Evolutionary conservation across 495 filamentous ascomycete genomes (phyloP).

Genomic region (Neurospora tetraspora): DNA sequence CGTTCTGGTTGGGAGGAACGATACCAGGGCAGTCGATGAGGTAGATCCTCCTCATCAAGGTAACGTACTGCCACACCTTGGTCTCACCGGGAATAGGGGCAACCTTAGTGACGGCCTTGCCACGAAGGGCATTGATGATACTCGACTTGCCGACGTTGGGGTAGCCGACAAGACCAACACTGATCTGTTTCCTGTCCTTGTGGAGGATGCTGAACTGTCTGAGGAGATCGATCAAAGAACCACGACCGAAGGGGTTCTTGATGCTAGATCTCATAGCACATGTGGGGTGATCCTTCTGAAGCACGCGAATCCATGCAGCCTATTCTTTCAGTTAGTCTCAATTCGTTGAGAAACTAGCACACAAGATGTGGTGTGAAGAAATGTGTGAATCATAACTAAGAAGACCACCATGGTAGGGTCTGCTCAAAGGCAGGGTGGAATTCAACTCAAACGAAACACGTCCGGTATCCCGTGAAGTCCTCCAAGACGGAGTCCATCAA

Average conservation of each 20-base stretch:
- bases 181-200: constrained; percentile 83
- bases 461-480: constrained; percentile 58
- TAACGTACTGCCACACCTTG: constrained; percentile 82
- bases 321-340: constrained; percentile 10
- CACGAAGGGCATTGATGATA: constrained; percentile 84
- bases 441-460: constrained; percentile 78
- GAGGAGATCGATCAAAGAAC: constrained; percentile 55
- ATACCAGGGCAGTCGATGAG: constrained; percentile 96
- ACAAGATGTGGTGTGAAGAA: constrained; percentile 9
- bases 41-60: constrained; percentile 93
- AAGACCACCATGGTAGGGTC: constrained; percentile 53
- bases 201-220: constrained; percentile 92
- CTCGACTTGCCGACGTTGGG: constrained; percentile 70
- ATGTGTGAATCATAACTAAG: constrained; percentile 99
- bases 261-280: constrained; percentile 88
- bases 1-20: constrained; percentile 75
- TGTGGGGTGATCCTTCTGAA: constrained; percentile 67
- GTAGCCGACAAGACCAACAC: constrained; percentile 80
- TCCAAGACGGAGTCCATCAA: constrained; percentile 79
- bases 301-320: constrained; percentile 24
- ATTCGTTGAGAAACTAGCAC: neutral
- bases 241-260: constrained; percentile 76
- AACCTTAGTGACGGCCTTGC: constrained; percentile 86
- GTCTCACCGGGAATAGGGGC: constrained; percentile 95
- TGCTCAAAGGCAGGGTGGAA: constrained; percentile 30